Evolutionary conservation across 495 filamentous ascomycete species (phyloP).

Genomic region (Sordaria brevicollis): DNA sequence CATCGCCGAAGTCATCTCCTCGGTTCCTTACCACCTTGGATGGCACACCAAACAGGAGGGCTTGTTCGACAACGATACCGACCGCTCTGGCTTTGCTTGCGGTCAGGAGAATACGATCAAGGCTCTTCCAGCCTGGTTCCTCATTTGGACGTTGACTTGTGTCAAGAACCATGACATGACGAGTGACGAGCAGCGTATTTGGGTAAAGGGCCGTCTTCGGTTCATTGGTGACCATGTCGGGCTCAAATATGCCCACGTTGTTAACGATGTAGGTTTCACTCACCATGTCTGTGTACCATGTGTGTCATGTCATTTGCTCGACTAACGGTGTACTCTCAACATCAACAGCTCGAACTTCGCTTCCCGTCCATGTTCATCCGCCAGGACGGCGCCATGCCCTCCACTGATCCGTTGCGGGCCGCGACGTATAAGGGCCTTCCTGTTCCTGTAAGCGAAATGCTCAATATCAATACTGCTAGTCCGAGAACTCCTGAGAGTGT

Average conservation of each 20-base stretch:
- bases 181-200: slow-evolving; percentile 36
- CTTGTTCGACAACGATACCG: slow-evolving; percentile 2
- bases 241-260: slow-evolving; percentile 33
- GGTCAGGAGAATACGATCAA: slow-evolving; percentile 28
- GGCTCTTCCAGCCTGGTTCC: slow-evolving; percentile 35
- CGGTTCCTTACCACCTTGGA: slow-evolving; percentile 42
- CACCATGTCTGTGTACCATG: not conserved
- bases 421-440: not conserved
- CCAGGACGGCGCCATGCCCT: slow-evolving; percentile 21
- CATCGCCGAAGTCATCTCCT: slow-evolving; percentile 39
- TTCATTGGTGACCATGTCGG: slow-evolving; percentile 33
- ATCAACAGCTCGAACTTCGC: slow-evolving; percentile 27
- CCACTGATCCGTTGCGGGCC: slow-evolving; percentile 3
- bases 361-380: slow-evolving; percentile 41
- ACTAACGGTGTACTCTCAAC: not conserved
- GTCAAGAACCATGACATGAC: slow-evolving; percentile 31
- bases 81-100: slow-evolving; percentile 24
- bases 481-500: not conserved
- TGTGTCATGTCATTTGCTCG: not conserved
- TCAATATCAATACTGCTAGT: not conserved
- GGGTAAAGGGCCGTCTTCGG: slow-evolving; percentile 29
- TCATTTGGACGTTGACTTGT: slow-evolving; percentile 24
- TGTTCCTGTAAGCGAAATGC: not conserved
- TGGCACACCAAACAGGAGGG: slow-evolving; percentile 28
- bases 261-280: slow-evolving; percentile 21